Base-by-base conservation (phyloP, 768 basidiomycete species). In the Kondoa malvinella region DNA sequence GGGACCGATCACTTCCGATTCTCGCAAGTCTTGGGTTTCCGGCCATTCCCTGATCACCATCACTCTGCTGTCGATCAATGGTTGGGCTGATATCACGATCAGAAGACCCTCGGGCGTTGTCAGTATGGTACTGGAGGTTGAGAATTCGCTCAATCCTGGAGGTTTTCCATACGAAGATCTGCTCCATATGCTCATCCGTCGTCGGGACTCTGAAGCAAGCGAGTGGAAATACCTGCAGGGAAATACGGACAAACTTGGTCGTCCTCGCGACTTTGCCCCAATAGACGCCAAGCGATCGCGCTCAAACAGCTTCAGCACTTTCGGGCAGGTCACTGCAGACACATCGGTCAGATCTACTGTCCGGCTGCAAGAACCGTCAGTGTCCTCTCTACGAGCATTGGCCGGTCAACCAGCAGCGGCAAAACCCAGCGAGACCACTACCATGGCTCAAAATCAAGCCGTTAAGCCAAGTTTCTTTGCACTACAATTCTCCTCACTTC, bases 91-190 rank as follows among this genome's bases (percentile, higher is more conserved):
- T 74, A 84, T 96, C 16, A 78, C 86, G 58, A 85, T 87, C 0
- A 82, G 91, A 2, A 81, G 95, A 17, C 87, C 95, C 0, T 96
- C 92, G 0, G 95, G 95, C 1, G 85, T 86, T 71, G 88, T 89
- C 0, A 83, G 84, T 71, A 85, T 96, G 72, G 77, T 94, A 16
- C 89, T 89, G 74, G 83, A 87, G 71, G 75, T 90, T 50, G 92
- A 96, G 77, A 40, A 56, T 21, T 21, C 34, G 34, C 1, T 40
- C 64, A 4, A n/a, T 32, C 34, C 57, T 58, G 25, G 57, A 63
- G 21, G 50, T 60, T 15, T 63, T 70, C 62, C 58, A 64, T 56
- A 58, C 34, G 31, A 71, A 62, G 32, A 67, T 66, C 61, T 69
- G 25, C 30, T 69, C 1, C 34, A 67, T 25, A 34, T 56, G 4